phyloP scores from a whole-genome alignment of 352 stramenopile species.

The Phytophthora podocarpi region DNA sequence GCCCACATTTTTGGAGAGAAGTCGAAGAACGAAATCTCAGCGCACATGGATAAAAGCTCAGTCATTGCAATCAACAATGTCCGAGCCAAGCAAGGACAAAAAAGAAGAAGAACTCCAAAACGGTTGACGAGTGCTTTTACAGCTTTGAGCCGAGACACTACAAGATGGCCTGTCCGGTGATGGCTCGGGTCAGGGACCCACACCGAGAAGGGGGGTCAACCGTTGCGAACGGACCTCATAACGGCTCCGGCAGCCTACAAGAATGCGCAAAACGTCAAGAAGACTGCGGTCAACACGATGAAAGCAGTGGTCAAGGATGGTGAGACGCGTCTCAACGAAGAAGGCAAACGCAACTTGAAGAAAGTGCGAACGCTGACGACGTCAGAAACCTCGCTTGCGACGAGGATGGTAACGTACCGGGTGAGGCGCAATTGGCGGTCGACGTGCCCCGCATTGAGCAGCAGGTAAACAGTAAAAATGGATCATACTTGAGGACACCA shows the following conservation, averaged over 20 bases:
- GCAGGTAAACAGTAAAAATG: too few species aligned
- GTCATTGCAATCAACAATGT: not conserved
- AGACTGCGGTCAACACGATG: conserved; percentile 8
- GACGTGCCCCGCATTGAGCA: too few species aligned
- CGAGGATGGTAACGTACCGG: too few species aligned
- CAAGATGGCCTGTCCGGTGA: not conserved
- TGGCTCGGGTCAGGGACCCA: not conserved
- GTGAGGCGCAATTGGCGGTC: too few species aligned
- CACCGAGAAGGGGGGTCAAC: not conserved
- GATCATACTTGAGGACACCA: too few species aligned
- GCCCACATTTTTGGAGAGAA: conserved; percentile 12
- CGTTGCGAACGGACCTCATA: conserved; percentile 11
- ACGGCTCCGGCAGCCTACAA: conserved; percentile 8
- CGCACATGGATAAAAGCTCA: conserved; percentile 3
- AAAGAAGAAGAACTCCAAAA: too few species aligned
- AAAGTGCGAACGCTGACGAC: too few species aligned
- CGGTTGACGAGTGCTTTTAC: too few species aligned
- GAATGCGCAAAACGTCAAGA: not conserved
- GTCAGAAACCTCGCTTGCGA: too few species aligned
- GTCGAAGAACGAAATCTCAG: conserved; percentile 14
- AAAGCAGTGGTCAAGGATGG: not conserved
- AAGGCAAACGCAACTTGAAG: too few species aligned
- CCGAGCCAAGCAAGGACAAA: not conserved
- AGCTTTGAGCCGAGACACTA: conserved; percentile 7
- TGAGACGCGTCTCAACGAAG: not conserved